Evolutionary conservation across 768 basidiomycete species (phyloP).

Genomic region (Coprinopsis marcescibilis): DNA sequence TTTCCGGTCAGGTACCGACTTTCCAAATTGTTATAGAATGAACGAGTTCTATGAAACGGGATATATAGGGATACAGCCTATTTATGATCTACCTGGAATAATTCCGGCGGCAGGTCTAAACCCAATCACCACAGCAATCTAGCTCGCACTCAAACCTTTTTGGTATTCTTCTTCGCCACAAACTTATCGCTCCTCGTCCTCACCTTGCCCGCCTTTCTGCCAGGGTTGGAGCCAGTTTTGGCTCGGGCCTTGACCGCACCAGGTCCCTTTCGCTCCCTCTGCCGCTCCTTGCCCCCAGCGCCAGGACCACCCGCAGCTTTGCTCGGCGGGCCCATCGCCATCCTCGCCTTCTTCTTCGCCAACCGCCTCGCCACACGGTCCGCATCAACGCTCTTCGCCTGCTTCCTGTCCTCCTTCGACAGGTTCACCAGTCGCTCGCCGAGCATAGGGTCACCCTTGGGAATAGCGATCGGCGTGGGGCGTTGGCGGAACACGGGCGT

Average conservation of each 20-base stretch:
- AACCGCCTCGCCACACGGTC: constrained; percentile 79
- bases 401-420: constrained; percentile 82
- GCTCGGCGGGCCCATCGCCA: constrained; percentile 37
- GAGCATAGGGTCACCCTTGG: constrained; percentile 78
- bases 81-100: no score
- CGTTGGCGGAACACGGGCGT: constrained; percentile 12
- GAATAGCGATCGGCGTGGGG: constrained; percentile 30
- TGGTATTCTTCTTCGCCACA: constrained; percentile 46
- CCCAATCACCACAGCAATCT: no score
- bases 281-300: constrained; percentile 28
- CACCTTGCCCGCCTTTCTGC: constrained; percentile 39
- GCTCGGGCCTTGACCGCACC: constrained; percentile 48
- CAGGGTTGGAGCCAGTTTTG: constrained; percentile 6
- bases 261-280: constrained; percentile 44
- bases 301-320: constrained; percentile 12
- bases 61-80: no score
- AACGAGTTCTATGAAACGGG: no score
- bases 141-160: constrained; percentile 32
- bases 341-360: constrained; percentile 84
- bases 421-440: constrained; percentile 74
- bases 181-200: constrained; percentile 54
- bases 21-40: no score
- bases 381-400: constrained; percentile 69
- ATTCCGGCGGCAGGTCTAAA: no score
- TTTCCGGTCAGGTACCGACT: no score